Evolutionary conservation across 2,329 filamentous ascomycete species (phyloP).

Genomic region (Phialophora chinensis): DNA sequence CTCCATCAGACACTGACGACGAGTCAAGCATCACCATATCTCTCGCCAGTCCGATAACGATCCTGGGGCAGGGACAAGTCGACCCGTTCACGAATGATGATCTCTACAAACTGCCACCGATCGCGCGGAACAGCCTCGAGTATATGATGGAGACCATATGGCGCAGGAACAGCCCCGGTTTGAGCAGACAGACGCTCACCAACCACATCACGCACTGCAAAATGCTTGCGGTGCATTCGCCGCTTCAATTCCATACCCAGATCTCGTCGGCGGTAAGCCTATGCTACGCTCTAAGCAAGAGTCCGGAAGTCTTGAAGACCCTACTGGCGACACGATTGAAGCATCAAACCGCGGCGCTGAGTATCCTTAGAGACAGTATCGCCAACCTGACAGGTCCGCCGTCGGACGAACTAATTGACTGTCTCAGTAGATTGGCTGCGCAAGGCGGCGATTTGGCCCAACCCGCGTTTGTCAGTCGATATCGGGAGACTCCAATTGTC

Average conservation of each 20-base stretch:
- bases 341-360: slow-evolving; percentile 1
- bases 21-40: background rate
- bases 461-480: background rate
- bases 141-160: background rate
- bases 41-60: background rate
- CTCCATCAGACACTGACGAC: background rate
- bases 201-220: background rate
- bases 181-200: background rate
- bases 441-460: background rate
- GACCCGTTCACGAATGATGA: slow-evolving; percentile 4
- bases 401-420: slow-evolving; percentile 9
- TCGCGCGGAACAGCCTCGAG: slow-evolving; percentile 1
- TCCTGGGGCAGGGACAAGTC: background rate
- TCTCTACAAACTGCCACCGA: background rate
- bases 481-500: background rate
- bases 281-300: background rate
- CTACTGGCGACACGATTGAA: background rate
- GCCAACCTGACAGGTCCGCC: background rate
- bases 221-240: background rate
- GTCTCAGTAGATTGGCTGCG: slow-evolving; percentile 1
- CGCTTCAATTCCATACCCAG: slow-evolving; percentile 5
- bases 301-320: background rate
- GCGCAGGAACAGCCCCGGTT: background rate
- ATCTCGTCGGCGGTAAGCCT: background rate
- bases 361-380: slow-evolving; percentile 3